Conservation (phyloP, 441 rosid genomes). For the Gossypium schwendimanii region DNA sequence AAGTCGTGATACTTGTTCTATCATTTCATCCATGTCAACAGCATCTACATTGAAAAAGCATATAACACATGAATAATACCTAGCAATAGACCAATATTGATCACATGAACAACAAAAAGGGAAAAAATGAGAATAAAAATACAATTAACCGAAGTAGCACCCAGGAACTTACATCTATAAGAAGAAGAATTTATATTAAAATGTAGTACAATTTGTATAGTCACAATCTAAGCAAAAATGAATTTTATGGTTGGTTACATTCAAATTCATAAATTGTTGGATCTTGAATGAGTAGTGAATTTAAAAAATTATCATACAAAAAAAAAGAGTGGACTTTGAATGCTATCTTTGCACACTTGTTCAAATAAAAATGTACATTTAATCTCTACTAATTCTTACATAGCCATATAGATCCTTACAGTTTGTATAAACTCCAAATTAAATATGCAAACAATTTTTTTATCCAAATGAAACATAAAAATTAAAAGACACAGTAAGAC, state of each 20-base stretch:
- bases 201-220: background rate
- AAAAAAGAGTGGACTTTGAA: background rate
- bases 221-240: background rate
- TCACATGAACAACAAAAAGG: background rate
- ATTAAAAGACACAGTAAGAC: background rate
- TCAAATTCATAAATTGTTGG: background rate
- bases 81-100: background rate
- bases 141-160: background rate
- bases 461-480: slow-evolving; percentile 6
- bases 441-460: background rate
- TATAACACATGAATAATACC: slow-evolving; percentile 5
- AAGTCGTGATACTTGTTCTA: slow-evolving; percentile 59
- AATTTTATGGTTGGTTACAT: background rate
- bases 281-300: background rate
- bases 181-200: background rate
- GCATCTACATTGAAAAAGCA: slow-evolving; percentile 44
- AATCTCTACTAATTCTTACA: background rate
- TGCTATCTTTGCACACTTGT: background rate
- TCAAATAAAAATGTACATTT: background rate
- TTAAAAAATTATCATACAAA: background rate
- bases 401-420: background rate
- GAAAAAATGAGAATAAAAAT: background rate
- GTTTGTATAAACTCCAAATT: background rate
- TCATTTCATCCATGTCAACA: slow-evolving; percentile 53
- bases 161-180: background rate